Evolutionary conservation across 345 rosid genomes (phyloP), one percentile per base, ranked within the genome.

Genomic region (Diplotaxis tenuifolia): DNA sequence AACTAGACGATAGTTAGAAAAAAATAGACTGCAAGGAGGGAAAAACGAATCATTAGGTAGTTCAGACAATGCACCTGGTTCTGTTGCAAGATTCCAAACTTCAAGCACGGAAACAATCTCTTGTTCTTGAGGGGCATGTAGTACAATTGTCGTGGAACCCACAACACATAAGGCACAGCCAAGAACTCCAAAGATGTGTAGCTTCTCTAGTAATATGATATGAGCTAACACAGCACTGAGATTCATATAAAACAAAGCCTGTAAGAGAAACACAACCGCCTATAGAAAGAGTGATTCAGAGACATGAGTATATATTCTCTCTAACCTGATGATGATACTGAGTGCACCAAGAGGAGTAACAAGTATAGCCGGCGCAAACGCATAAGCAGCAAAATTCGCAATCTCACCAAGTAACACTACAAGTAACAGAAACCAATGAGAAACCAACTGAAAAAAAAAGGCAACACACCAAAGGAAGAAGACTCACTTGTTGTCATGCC

Each of bases 271-370:
- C 11, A 36, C n/a, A n/a, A n/a, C 6, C 20, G 10, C 62, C 27
- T 14, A 20, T 19, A 45, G 36, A 19, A 16, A n/a, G n/a, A n/a
- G n/a, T n/a, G 20, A 57, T 7, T 9, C 45, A 38, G 0, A 53
- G 18, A 7, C 11, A 62, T 1, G 28, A 32, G 27, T 5, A 64
- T 5, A 59, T n/a, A n/a, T n/a, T n/a, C 3, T 28, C n/a, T 57
- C 25, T 73, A 76, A 74, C 98, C 98, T 91, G 79, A 94, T 88
- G 57, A 94, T 94, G 71, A 94, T 89, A 77, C 98, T 94, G 67
- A 94, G 86, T 67, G 98, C 97, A 56, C 98, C 98, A 12, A 94
- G 95, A 52, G 96, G 97, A 74, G 98, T 94, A n/a, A 94, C 97
- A 67, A 91, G 79, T 55, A 94, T 91, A 69, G 97, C 98, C 7